These are phyloP conservation scores for Pterocarpus santalinus DNA, from an alignment of 306 rosid genomes.

Conservation along the genomic window DNA sequence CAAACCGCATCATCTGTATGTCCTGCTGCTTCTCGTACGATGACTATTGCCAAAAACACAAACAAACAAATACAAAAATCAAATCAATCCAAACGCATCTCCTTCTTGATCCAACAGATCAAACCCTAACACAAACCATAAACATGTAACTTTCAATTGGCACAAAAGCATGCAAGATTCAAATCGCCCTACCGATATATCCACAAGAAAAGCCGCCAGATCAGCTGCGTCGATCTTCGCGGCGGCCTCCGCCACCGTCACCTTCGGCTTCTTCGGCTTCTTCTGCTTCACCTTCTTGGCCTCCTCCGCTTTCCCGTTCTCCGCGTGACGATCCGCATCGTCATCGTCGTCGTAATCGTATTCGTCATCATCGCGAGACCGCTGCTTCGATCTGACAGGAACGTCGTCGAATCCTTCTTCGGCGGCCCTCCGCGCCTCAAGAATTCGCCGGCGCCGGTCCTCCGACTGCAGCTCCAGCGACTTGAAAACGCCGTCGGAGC, in stretches of 20 bases:
- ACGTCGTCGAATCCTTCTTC: slow-evolving; percentile 48
- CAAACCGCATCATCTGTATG: slow-evolving; percentile 84
- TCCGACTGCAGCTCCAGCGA: slow-evolving; percentile 84
- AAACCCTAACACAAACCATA: slow-evolving; percentile 53
- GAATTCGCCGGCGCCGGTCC: slow-evolving; percentile 78
- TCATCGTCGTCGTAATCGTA: slow-evolving; percentile 67
- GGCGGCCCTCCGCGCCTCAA: slow-evolving; percentile 69
- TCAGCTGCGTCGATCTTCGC: slow-evolving; percentile 76
- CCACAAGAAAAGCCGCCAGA: slow-evolving; percentile 68
- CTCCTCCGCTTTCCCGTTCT: slow-evolving; percentile 67
- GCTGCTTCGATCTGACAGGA: slow-evolving; percentile 71
- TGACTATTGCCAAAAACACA: slow-evolving; percentile 50
- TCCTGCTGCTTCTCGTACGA: slow-evolving; percentile 75
- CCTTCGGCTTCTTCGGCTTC: slow-evolving; percentile 91
- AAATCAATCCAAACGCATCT: slow-evolving; percentile 30
- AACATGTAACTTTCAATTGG: slow-evolving; percentile 27
- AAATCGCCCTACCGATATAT: slow-evolving; percentile 69
- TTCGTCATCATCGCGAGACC: slow-evolving; percentile 48
- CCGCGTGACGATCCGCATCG: slow-evolving; percentile 58
- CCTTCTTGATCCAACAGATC: slow-evolving; percentile 52
- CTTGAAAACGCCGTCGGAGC: slow-evolving; percentile 68
- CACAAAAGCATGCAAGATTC: slow-evolving; percentile 14
- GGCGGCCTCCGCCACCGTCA: slow-evolving; percentile 87
- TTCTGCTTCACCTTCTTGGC: slow-evolving; percentile 83
- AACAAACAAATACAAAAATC: slow-evolving; percentile 11